Base-by-base conservation (phyloP, 164 flowering plant genomes). In the Dillenia suffruticosa region DNA sequence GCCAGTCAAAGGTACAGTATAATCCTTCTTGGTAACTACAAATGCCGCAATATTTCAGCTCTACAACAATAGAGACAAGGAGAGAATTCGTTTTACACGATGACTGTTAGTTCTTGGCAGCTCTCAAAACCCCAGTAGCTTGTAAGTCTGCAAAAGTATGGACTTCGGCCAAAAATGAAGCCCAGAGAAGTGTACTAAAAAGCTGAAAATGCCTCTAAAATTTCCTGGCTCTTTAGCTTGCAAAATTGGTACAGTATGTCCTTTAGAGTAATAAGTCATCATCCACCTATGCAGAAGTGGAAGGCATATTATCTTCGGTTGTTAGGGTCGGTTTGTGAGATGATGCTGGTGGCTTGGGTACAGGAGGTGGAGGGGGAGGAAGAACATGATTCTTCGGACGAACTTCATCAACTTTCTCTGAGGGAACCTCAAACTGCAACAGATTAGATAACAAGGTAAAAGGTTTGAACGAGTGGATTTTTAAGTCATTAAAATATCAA, bases 341-440 rank as follows among this genome's bases (percentile, higher is more conserved):
- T n/a, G 62, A 12, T 47, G 68, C 55, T 9, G 71, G 48, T 43
- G 65, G 87, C 70, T 74, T 74, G 2, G 78, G 64, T 43, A 87
- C 40, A 32, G 40, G 7, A 32, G 40, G 22, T 19, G 22, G 40
- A 32, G 40, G 40, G 40, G 40, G 40, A 32, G 40, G 7, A 32
- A 32, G 40, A 32, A 32, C 6, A 32, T 32, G 85, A 71, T 90
- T 80, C 66, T 76, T 84, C 49, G 92, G 84, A 46, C 72, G 82
- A 68, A 80, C 77, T 70, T 78, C 68, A 49, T 72, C 76, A 54
- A 81, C 87, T 57, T 61, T 67, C 70, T 81, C 77, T 9, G 75
- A 51, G 1, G 76, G 67, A 60, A 84, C 62, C 32, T 69, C 80
- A 64, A 84, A 79, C 96, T 86, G 92, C 83, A 80, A 50, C 10